Percentiles rank a stretch among this genome's conserved stretches.
These are phyloP conservation scores for Daldinia eschscholtzii DNA, from an alignment of 2,329 filamentous ascomycete species.

Conservation along the genomic window DNA sequence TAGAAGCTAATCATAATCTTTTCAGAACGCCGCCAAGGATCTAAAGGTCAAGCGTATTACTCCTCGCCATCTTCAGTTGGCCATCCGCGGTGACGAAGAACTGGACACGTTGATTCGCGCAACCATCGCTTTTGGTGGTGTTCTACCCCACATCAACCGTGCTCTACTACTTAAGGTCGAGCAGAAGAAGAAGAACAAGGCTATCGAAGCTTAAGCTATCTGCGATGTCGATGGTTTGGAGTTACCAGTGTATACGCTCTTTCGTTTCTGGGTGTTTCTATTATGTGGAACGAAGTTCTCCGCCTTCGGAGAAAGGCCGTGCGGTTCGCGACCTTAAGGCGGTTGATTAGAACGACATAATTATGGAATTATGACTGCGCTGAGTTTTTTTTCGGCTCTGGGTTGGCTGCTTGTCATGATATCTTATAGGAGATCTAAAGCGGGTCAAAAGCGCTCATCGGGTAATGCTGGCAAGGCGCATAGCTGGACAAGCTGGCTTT, in stretches of 20 bases:
- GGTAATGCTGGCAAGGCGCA: constrained; percentile 16
- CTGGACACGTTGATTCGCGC: constrained; percentile 96
- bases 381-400: constrained; percentile 22
- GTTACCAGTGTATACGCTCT: constrained; percentile 17
- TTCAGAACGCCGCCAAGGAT: constrained; percentile 94
- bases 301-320: constrained; percentile 23
- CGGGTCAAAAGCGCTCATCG: constrained; percentile 16
- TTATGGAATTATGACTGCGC: constrained; percentile 32
- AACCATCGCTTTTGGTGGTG: constrained; percentile 98
- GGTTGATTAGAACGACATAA: constrained; percentile 40
- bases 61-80: constrained; percentile 95
- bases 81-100: constrained; percentile 98
- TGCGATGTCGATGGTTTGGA: constrained; percentile 29
- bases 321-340: constrained; percentile 25
- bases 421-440: constrained; percentile 11
- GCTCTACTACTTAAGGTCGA: constrained; percentile 95
- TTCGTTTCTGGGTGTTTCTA: constrained; percentile 36
- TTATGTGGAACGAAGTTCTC: constrained; percentile 31
- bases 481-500: constrained; percentile 20
- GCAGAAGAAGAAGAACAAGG: constrained; percentile 90
- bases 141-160: constrained; percentile 98
- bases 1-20: constrained; percentile 39
- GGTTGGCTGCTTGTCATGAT: constrained; percentile 20
- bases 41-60: constrained; percentile 99
- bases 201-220: constrained; percentile 58